Conservation (phyloP, 139 green algal species). For the Nannochloris sp. region DNA sequence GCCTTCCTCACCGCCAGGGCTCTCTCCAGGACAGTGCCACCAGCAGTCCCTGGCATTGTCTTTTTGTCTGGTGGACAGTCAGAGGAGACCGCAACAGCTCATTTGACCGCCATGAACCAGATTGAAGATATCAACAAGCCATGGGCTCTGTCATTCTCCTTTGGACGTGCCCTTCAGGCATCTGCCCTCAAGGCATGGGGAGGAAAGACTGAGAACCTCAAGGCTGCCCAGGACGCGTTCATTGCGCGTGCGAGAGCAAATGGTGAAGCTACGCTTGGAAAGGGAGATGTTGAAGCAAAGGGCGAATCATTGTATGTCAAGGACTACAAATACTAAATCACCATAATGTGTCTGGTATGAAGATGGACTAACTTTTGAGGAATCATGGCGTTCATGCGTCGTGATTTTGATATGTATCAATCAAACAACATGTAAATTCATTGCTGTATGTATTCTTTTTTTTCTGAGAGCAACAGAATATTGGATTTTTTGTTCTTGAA, state of each 20-base stretch:
- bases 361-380: no score
- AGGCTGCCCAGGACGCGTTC: constrained; percentile 48
- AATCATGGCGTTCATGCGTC: no score
- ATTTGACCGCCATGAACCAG: constrained; percentile 65
- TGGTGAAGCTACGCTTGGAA: constrained; percentile 49
- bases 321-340: constrained; percentile 38
- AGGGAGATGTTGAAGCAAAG: constrained; percentile 24
- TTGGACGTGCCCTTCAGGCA: constrained; percentile 62
- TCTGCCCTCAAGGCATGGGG: constrained; percentile 61
- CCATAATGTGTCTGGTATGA: background rate
- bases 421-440: no score
- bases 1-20: constrained; percentile 54
- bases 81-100: constrained; percentile 75
- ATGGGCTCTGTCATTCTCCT: constrained; percentile 85
- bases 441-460: no score
- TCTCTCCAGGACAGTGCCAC: constrained; percentile 65
- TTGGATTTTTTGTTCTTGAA: no score
- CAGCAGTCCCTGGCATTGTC: constrained; percentile 62
- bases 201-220: constrained; percentile 52
- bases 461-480: no score
- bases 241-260: constrained; percentile 56
- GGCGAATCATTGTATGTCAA: constrained; percentile 39
- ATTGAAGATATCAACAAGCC: constrained; percentile 45
- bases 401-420: no score
- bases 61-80: constrained; percentile 68